Base-by-base conservation (phyloP, 2,329 filamentous ascomycete genomes). In the Fusarium protoensiforme region DNA sequence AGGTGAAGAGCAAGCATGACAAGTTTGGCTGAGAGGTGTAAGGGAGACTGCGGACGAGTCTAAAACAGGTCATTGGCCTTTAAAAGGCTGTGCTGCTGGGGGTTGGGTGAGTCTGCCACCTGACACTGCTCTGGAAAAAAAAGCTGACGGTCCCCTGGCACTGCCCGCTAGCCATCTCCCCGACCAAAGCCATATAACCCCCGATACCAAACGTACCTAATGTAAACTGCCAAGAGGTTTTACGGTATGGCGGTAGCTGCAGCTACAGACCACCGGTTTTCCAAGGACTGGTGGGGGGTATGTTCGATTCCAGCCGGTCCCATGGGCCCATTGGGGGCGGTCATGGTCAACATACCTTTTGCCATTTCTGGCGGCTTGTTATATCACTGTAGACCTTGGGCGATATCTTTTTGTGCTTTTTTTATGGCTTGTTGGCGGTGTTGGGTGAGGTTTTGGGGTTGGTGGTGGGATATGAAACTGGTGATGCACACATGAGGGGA, bases 1-100 rank as follows among this genome's bases (percentile, higher is more conserved):
- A 96, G 83, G 92, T 96, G 33, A 98, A 98, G 85, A 92, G 91
- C 64, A 98, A 97, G 84, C 95, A 97, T 83, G 95, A 98, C 84
- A 97, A 97, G 82, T 98, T 80, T 75, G 80, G 81, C 11, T 84
- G 71, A 82, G 24, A 14, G 18, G 33, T 5, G 39, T 27, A 31
- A 46, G 35, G 35, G 16, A 51, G 9, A 27, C 11, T 20, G 8
- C 10, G 43, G 22, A 36, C 11, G 33, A 20, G 22, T 24, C 16
- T 16, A 18, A 36, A 35, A 10, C n/a, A 31, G 18, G 51, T 7
- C 1, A 20, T 20, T 29, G 16, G 33, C 31, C 46, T 14, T 35
- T 35, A 5, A 48, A 35, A n/a, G 22, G 9, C 48, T 31, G 2
- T 31, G 2, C 18, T 0, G 31, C 10, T 24, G 7, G 36, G 36